These are phyloP conservation scores for Globisporangium middletonii DNA, from an alignment of 352 stramenopile genomes.

Conservation along the genomic window DNA sequence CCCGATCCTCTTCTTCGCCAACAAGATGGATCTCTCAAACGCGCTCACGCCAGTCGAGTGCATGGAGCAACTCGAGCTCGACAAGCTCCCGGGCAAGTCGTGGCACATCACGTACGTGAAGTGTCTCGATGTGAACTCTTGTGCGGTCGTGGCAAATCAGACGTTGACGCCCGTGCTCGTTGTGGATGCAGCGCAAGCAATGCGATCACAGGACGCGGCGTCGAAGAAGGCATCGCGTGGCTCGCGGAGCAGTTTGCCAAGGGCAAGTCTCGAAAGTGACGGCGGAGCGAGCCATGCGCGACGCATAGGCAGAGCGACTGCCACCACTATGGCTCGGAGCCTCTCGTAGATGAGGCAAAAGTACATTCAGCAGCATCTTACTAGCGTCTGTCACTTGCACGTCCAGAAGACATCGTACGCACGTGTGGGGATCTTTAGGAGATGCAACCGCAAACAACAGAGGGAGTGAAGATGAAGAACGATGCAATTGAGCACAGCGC, in stretches of 20 bases:
- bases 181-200: conserved; percentile 56
- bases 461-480: not conserved
- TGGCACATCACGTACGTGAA: conserved; percentile 79
- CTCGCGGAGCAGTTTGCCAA: conserved; percentile 73
- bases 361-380: no score
- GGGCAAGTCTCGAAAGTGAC: conserved; percentile 45
- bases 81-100: conserved; percentile 70
- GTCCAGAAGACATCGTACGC: no score
- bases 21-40: conserved; percentile 83
- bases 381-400: no score
- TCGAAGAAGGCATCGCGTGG: conserved; percentile 82
- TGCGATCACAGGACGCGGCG: conserved; percentile 64
- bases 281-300: no score
- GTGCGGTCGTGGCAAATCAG: not conserved
- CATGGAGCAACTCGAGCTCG: conserved; percentile 73
- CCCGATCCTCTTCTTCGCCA: conserved; percentile 82
- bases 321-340: no score
- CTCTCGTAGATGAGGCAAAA: no score
- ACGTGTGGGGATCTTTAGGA: no score
- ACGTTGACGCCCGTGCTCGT: no score
- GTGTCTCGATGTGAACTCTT: not conserved
- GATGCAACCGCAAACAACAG: not conserved
- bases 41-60: conserved; percentile 73
- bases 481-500: not conserved
- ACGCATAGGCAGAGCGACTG: no score